Conservation (phyloP, 2,329 filamentous ascomycete species). For the Paraphoma chrysanthemicola region DNA sequence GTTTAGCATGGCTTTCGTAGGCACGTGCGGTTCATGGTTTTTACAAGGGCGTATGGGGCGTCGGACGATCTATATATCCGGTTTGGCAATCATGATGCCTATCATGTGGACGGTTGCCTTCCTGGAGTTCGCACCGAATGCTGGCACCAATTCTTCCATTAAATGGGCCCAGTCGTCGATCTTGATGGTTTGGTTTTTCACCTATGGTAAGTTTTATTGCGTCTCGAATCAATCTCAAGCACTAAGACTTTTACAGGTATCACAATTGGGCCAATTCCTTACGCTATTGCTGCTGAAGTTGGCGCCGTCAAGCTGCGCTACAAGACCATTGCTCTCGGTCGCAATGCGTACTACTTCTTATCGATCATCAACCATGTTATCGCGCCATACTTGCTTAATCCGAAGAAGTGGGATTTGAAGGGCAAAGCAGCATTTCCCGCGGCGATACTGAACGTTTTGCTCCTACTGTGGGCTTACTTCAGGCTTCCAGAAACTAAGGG, state of each 20-base stretch:
- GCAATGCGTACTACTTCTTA: slow-evolving; percentile 60
- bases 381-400: slow-evolving; percentile 62
- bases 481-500: slow-evolving; percentile 78
- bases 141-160: background rate
- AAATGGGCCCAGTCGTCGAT: slow-evolving; percentile 1
- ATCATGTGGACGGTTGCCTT: slow-evolving; percentile 67
- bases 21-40: slow-evolving; percentile 77
- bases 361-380: slow-evolving; percentile 77
- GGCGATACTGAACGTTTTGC: slow-evolving; percentile 76
- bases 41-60: slow-evolving; percentile 80
- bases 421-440: slow-evolving; percentile 83
- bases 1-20: slow-evolving; percentile 62
- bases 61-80: slow-evolving; percentile 74
- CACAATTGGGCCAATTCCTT: slow-evolving; percentile 84
- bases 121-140: slow-evolving; percentile 47
- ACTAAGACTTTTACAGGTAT: slow-evolving; percentile 40
- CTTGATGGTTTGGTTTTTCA: slow-evolving; percentile 31
- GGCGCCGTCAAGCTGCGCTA: slow-evolving; percentile 82
- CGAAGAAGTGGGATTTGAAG: slow-evolving; percentile 77
- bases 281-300: slow-evolving; percentile 82
- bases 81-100: slow-evolving; percentile 75
- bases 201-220: slow-evolving; percentile 63
- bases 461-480: slow-evolving; percentile 77
- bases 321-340: slow-evolving; percentile 84
- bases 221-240: slow-evolving; percentile 59